Base-by-base conservation (phyloP, 768 basidiomycete species). In the Mycena amicta region DNA sequence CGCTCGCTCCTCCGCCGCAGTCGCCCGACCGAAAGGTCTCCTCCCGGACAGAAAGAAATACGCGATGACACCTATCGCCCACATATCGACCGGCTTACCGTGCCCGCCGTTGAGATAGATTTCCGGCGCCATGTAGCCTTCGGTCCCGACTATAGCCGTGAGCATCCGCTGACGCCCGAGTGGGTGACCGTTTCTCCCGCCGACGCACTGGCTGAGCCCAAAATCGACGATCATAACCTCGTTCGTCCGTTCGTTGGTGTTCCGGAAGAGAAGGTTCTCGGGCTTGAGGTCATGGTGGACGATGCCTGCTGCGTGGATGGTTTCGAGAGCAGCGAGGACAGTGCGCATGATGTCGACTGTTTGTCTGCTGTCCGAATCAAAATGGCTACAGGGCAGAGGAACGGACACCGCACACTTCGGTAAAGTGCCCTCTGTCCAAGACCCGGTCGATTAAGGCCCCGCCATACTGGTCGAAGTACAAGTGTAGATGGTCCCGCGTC, bases 361-460 rank as follows among this genome's bases (percentile, higher is more conserved):
- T 65, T 98, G 96, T 45, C 91, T 94, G 60, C 46, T 4, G 63
- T n/a, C n/a, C n/a, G n/a, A n/a, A n/a, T n/a, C n/a, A n/a, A n/a
- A n/a, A n/a, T n/a, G n/a, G n/a, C n/a, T 33, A 46, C 15, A 31
- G 33, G 8, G 8, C 33, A 18, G 11, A 37, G 33, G 8, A 55
- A 30, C n/a, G 25, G 5, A 37, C 40, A 2, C 75, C 87, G 66
- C 63, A 93, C 92, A 86, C 87, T 75, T 99, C 96, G 69, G 93
- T 95, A 73, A 97, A 98, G 71, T 93, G 93, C 52, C 94, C 95
- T 73, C 95, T 93, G 28, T 94, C 93, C 69, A 96, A 99, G 78
- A 99, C 98, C 50, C 96, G 85, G 73, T 99, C 96, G 68, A 99
- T 98, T n/a, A 99, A 86, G 45, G 96, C 95, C 52, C 95, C 95